Base-by-base conservation (phyloP, 345 rosid species). In the Dovyalis caffra region DNA sequence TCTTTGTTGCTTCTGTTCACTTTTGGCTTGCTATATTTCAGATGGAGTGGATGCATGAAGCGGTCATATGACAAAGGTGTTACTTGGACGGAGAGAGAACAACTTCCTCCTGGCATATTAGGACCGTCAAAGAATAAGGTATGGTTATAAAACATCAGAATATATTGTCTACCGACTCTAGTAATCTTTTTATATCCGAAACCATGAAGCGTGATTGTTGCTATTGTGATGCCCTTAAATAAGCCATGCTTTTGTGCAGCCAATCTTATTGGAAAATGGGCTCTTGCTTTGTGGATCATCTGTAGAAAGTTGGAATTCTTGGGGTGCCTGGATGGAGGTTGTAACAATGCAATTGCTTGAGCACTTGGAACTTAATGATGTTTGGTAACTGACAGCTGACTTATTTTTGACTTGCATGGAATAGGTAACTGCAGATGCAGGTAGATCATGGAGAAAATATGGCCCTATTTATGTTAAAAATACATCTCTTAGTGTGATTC, bases 21-120 rank as follows among this genome's bases (percentile, higher is more conserved):
- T 64, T 37, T 32, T 76, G 67, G 61, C 57, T 49, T 68, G 26
- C 49, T 68, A 33, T 71, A 73, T 35, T 70, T 74, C 64, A 95
- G 99, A 80, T 95, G 99, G 99, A 92, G 94, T 2, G 99, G 99
- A 77, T 91, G 94, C 88, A 82, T 95, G 91, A 95, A 91, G 84
- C 88, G 91, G 58, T 95, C 99, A 8, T 85, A 83, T 72, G 97
- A 95, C 69, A 86, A 88, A 66, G 99, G 99, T 68, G 76, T 74
- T 47, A 89, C 92, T 14, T 91, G 97, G 99, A 82, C 82, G 51
- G 74, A 77, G 29, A 86, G 96, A 84, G 96, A 92, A 81, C 98
- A 92, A 78, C 97, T 92, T 77, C 98, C 98, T 66, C 93, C 96
- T 3, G 94, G 98, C 69, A 91, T 92, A 74, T 76, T 92, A 2